A percentile compares a stretch with the other conserved stretches of the same genome.
Evolutionary conservation across 2,329 filamentous ascomycete genomes (phyloP).

Genomic region (Ophiostoma angusticollis): DNA sequence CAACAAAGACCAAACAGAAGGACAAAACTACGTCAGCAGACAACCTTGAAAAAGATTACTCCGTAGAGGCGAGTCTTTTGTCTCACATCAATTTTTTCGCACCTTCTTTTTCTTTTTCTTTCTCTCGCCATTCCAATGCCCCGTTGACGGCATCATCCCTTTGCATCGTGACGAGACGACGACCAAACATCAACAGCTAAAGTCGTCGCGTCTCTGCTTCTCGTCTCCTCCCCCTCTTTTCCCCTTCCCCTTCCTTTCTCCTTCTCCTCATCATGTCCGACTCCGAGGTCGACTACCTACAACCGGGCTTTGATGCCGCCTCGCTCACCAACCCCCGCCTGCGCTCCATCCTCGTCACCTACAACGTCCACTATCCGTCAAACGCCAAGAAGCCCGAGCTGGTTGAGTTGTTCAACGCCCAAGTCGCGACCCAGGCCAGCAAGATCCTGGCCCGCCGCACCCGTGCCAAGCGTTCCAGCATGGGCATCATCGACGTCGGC

Average conservation of each 20-base stretch:
- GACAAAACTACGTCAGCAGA: background rate
- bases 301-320: conserved; percentile 72
- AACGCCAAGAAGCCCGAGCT: conserved; percentile 87
- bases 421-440: conserved; percentile 65
- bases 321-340: conserved; percentile 77
- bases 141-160: background rate
- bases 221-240: background rate
- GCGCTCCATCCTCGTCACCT: conserved; percentile 79
- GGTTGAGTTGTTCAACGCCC: conserved; percentile 66
- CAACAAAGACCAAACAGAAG: background rate
- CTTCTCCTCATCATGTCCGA: conserved; percentile 39
- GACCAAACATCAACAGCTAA: too few species aligned
- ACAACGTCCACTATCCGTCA: conserved; percentile 74
- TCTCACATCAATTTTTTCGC: background rate
- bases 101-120: background rate
- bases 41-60: too few species aligned
- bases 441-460: conserved; percentile 64
- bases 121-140: background rate
- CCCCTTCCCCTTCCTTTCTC: background rate
- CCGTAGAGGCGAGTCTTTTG: background rate
- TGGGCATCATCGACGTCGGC: conserved; percentile 62
- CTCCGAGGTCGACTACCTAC: conserved; percentile 68
- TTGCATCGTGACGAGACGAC: too few species aligned
- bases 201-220: background rate
- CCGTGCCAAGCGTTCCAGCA: conserved; percentile 72